Evolutionary conservation across 163 green algal species (phyloP).

Genomic region (Coccomyxa subellipsoidea): DNA sequence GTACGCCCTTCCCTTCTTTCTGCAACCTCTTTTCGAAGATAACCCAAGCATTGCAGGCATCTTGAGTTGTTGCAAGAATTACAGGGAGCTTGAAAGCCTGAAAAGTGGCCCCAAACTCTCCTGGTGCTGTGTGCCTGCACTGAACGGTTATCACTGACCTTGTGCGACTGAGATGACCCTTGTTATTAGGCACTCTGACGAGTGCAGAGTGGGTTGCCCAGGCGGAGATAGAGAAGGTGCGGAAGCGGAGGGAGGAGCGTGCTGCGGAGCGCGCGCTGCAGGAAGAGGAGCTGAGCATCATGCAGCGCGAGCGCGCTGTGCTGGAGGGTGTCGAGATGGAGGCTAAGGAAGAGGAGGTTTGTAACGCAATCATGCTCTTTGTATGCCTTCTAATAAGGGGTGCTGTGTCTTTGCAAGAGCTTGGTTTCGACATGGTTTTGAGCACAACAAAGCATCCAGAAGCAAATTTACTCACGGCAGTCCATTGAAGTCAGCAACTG

Average conservation of each 20-base stretch:
- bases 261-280: conserved; percentile 70
- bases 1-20: conserved; percentile 8
- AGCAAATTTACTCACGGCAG: background rate
- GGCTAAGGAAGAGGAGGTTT: conserved; percentile 84
- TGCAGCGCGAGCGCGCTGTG: conserved; percentile 69
- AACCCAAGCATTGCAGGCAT: no score
- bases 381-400: background rate
- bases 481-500: no score
- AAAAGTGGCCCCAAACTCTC: no score
- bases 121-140: no score
- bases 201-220: no score
- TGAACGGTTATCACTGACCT: no score
- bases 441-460: background rate
- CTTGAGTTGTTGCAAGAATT: no score
- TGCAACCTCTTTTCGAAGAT: background rate
- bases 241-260: conserved; percentile 72
- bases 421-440: no score
- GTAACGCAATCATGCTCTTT: background rate
- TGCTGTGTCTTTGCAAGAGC: background rate
- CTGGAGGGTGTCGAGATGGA: conserved; percentile 83
- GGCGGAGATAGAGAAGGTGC: conserved; percentile 90
- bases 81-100: no score
- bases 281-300: conserved; percentile 80
- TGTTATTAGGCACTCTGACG: no score
- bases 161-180: background rate